These are phyloP conservation scores for Tetrahymena malaccensis DNA, from an alignment of 73 alveolate species.

Conservation along the genomic window DNA sequence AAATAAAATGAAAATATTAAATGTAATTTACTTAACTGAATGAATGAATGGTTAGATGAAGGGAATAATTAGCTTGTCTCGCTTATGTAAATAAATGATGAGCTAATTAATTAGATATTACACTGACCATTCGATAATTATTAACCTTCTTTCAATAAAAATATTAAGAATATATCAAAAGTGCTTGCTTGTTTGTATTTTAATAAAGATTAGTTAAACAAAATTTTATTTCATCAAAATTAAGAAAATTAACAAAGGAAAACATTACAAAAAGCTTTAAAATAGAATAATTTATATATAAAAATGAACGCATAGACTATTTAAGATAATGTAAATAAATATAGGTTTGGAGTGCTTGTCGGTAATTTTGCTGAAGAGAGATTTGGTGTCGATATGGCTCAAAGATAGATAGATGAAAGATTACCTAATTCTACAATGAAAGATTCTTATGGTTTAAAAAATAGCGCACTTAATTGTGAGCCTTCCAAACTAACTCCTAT, in stretches of 20 bases:
- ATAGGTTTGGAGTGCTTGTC: constrained; percentile 37
- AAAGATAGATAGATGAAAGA: not conserved
- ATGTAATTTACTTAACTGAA: too few relatives aligned
- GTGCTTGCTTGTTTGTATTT: not conserved
- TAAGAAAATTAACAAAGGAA: not conserved
- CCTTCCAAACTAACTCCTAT: not conserved
- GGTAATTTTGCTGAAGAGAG: constrained; percentile 39
- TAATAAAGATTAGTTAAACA: not conserved
- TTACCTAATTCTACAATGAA: constrained; percentile 32
- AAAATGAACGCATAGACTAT: constrained; percentile 2
- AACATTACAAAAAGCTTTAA: not conserved
- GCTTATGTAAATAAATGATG: too few relatives aligned
- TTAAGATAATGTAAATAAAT: constrained; percentile 38
- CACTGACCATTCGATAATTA: not conserved
- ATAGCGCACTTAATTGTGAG: constrained; percentile 14
- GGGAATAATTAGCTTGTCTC: too few relatives aligned
- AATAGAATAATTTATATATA: not conserved
- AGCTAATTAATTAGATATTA: too few relatives aligned
- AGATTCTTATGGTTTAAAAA: constrained; percentile 20
- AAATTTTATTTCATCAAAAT: not conserved
- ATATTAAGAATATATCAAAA: not conserved
- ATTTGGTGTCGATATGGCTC: constrained; percentile 36
- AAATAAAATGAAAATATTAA: too few relatives aligned
- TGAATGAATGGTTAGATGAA: too few relatives aligned
- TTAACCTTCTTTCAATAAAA: not conserved